Evolutionary conservation across 2,329 filamentous ascomycete genomes (phyloP), one percentile per base, ranked within the genome.

Genomic region (Phaeoacremonium minimum): DNA sequence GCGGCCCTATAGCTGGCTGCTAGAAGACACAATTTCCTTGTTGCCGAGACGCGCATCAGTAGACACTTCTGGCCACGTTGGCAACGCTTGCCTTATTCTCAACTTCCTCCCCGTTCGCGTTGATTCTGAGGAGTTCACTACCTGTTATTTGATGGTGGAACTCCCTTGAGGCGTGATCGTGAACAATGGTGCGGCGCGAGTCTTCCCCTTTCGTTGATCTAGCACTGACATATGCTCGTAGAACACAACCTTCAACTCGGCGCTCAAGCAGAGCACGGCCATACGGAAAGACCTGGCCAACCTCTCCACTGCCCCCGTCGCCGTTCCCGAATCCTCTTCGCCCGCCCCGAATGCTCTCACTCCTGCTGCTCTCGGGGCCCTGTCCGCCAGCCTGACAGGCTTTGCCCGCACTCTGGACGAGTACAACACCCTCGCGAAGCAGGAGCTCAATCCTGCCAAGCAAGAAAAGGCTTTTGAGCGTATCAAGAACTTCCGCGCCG

Each of bases 371-470:
- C 47, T 72, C 58, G 83, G 84, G 53, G 79, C 87, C 54, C 75
- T 89, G 50, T 83, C 83, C 5, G 84, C 83, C 20, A 85, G 85
- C 7, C 49, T 70, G 7, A 65, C 66, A 1, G 80, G 89, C 41
- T 89, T 98, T 60, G 79, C 85, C 32, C 87, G 93, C 43, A 95
- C 88, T 1, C 75, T 98, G 46, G 90, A 96, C 65, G 90, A 96
- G 57, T 98, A 98, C 69, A 80, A 85, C 52, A 75, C 77, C 37
- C 79, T 95, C 18, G 85, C 90, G 2, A 86, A 87, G 47, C 86
- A 91, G 52, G 93, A 98, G 61, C 79, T 95, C 19, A 90, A 95
- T 38, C 77, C 85, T 5, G 84, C 87, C 41, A 98, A 97, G 64
- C 87, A 95, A 50, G 84, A 93, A 42, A 95, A 97, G 56, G 93